Evolutionary conservation across 2,329 filamentous ascomycete species (phyloP).

Genomic region (Pseudogymnoascus sp.): DNA sequence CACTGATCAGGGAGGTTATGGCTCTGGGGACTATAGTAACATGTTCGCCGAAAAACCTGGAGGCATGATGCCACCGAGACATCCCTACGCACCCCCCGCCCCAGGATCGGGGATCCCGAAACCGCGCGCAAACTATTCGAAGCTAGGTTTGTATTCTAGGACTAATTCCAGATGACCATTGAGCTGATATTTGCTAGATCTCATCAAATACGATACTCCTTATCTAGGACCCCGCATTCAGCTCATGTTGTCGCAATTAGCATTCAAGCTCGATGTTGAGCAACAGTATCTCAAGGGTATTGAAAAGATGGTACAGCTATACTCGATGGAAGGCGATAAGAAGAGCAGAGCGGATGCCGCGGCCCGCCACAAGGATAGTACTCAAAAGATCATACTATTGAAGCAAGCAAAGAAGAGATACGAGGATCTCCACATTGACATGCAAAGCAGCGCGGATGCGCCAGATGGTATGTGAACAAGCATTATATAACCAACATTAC

Average conservation of each 20-base stretch:
- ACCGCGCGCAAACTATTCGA: conserved; percentile 83
- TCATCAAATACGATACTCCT: conserved; percentile 97
- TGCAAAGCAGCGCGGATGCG: conserved; percentile 65
- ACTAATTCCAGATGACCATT: conserved; percentile 13
- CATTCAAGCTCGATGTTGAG: conserved; percentile 98
- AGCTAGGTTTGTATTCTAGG: conserved; percentile 62
- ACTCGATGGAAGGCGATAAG: conserved; percentile 92
- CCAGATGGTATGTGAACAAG: conserved; percentile 62
- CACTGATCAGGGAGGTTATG: conserved; percentile 57
- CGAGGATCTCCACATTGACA: conserved; percentile 91
- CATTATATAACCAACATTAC: background rate
- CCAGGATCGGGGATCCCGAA: conserved; percentile 67
- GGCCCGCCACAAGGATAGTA: conserved; percentile 83
- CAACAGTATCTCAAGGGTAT: conserved; percentile 98
- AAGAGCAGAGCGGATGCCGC: conserved; percentile 94
- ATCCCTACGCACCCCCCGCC: conserved; percentile 68
- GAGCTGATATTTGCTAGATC: conserved; percentile 49
- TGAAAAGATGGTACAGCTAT: conserved; percentile 98
- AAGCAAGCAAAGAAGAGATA: conserved; percentile 96
- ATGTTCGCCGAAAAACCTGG: conserved; percentile 33
- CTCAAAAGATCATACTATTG: conserved; percentile 91
- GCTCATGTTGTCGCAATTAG: conserved; percentile 95
- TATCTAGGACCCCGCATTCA: conserved; percentile 95
- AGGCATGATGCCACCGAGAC: conserved; percentile 69
- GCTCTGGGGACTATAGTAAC: conserved; percentile 47